A percentile compares a stretch with the other conserved stretches of the same genome.
These are phyloP conservation scores for Dendrobium huoshanense DNA, from an alignment of 106 monocot species.

Conservation along the genomic window DNA sequence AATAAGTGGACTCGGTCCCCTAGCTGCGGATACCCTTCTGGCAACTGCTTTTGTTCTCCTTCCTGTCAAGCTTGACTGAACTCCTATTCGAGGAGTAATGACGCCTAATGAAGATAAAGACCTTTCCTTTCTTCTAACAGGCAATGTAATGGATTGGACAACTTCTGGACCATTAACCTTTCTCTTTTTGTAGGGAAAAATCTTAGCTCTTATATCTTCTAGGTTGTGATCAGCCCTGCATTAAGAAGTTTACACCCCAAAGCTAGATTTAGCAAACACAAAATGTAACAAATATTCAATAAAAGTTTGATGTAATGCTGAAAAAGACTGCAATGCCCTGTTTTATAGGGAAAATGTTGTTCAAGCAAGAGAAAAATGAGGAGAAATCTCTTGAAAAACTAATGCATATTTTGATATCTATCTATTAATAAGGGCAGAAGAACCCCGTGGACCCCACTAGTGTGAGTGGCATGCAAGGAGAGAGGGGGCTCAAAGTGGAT, in stretches of 20 bases:
- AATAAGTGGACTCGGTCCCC: constrained; percentile 35
- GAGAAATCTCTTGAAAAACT: neutral
- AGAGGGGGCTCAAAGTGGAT: no score
- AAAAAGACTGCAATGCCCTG: neutral
- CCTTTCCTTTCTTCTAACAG: constrained; percentile 85
- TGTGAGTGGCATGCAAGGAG: no score
- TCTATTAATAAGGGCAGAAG: neutral
- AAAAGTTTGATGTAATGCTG: neutral
- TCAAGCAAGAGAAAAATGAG: neutral
- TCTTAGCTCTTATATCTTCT: constrained; percentile 80
- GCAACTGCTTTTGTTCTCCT: constrained; percentile 65
- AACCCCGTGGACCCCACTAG: no score
- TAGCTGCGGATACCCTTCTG: constrained; percentile 42
- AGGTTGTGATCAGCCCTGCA: constrained; percentile 88
- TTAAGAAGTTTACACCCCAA: neutral
- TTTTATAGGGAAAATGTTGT: neutral
- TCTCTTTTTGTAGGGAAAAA: constrained; percentile 79
- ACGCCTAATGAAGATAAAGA: constrained; percentile 93
- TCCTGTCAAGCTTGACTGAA: constrained; percentile 54
- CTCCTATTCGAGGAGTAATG: constrained; percentile 52
- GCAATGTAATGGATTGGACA: constrained; percentile 38
- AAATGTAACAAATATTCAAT: neutral
- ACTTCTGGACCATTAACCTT: constrained; percentile 54
- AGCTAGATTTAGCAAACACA: neutral
- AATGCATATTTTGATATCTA: neutral